Conservation (phyloP, 352 stramenopile genomes). For the Globisporangium acanthophoron region DNA sequence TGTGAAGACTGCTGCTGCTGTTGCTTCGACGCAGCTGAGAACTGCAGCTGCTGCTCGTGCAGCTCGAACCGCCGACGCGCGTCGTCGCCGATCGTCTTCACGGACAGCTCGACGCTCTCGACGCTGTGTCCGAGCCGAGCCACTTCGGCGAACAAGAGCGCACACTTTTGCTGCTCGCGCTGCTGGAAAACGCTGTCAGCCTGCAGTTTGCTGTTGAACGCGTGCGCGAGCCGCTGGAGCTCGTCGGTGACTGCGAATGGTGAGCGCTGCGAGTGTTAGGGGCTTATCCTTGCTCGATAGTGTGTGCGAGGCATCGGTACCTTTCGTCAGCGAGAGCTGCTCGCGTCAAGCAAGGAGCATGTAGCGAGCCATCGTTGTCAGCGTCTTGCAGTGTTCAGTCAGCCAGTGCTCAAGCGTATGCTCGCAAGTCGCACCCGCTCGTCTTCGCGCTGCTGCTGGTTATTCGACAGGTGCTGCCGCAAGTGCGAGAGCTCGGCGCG, state of each 20-base stretch:
- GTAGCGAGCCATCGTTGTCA: not conserved
- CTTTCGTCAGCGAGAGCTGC: constrained; percentile 22
- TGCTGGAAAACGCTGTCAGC: constrained; percentile 43
- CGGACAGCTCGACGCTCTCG: constrained; percentile 28
- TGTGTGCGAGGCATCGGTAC: not conserved
- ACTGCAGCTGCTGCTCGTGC: constrained; percentile 36
- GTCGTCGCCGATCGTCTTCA: constrained; percentile 27
- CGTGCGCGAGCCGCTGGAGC: constrained; percentile 38
- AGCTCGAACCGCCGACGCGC: constrained; percentile 31
- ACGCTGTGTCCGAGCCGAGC: constrained; percentile 42
- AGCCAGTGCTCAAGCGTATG: not conserved
- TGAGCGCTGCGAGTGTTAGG: too few relatives aligned
- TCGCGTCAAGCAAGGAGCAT: not conserved
- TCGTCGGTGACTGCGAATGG: constrained; percentile 33
- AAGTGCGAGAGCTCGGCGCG: constrained; percentile 52
- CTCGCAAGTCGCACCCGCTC: constrained; percentile 30
- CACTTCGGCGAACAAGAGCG: constrained; percentile 65
- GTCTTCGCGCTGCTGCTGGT: constrained; percentile 50
- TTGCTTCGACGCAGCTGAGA: constrained; percentile 15
- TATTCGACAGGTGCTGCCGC: constrained; percentile 45
- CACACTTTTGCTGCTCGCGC: constrained; percentile 62
- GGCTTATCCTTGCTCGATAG: too few relatives aligned
- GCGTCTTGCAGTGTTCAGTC: too few relatives aligned
- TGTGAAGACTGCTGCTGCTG: constrained; percentile 13
- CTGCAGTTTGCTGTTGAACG: constrained; percentile 59